phyloP scores from a whole-genome alignment of 2,329 filamentous ascomycete species.

The Diaporthe batatas region DNA sequence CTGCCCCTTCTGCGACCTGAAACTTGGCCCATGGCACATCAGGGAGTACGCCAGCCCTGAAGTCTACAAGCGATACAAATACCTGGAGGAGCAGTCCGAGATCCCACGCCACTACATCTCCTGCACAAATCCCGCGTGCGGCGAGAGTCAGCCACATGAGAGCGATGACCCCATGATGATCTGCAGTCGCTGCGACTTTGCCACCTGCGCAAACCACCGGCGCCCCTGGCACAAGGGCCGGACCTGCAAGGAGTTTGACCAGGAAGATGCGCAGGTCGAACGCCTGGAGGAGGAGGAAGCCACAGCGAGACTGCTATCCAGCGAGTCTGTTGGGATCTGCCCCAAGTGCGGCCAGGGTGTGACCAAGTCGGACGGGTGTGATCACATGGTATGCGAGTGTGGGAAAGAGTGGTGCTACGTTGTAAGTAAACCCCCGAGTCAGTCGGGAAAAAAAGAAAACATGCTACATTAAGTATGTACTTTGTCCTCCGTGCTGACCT shows the following conservation, averaged over 20 bases:
- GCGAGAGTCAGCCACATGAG: slow-evolving; percentile 38
- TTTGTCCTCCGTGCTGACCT: too few relatives aligned
- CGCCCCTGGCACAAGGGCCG: slow-evolving; percentile 40
- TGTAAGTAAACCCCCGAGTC: background rate
- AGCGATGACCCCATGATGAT: slow-evolving; percentile 30
- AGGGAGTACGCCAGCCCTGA: slow-evolving; percentile 27
- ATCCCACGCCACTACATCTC: slow-evolving; percentile 41
- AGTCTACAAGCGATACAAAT: slow-evolving; percentile 35
- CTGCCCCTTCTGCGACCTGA: slow-evolving; percentile 41
- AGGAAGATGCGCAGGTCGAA: slow-evolving; percentile 39
- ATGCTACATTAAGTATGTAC: too few relatives aligned
- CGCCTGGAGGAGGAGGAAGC: slow-evolving; percentile 42
- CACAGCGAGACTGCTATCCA: slow-evolving; percentile 36
- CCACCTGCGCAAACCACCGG: slow-evolving; percentile 39
- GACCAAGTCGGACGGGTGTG: slow-evolving; percentile 39
- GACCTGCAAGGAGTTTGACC: slow-evolving; percentile 39
- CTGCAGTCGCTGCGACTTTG: slow-evolving; percentile 35
- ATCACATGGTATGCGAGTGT: slow-evolving; percentile 40
- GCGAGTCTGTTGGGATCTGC: slow-evolving; percentile 38
- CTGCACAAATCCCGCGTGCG: slow-evolving; percentile 38
- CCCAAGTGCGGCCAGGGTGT: slow-evolving; percentile 41
- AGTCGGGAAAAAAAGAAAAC: too few relatives aligned
- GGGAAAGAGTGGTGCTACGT: slow-evolving; percentile 40
- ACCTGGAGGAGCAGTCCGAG: slow-evolving; percentile 39
- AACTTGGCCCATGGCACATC: slow-evolving; percentile 20